A percentile compares a stretch with the other conserved stretches of the same genome.
phyloP scores from a whole-genome alignment of 441 rosid species.

The Arabidopsis lyrata region DNA sequence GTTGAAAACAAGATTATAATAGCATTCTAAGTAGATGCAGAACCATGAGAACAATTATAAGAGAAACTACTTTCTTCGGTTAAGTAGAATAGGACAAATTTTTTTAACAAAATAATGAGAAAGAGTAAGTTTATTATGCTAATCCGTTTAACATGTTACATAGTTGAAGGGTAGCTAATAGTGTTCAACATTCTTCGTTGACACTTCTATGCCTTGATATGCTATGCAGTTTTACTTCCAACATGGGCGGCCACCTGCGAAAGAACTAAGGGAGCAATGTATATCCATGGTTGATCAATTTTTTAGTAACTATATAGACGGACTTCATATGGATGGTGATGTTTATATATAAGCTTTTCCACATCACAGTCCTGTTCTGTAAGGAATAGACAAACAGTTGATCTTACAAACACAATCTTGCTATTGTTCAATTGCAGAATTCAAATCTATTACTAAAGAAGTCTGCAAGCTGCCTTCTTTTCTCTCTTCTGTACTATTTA shows the following conservation, averaged over 20 bases:
- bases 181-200: slow-evolving; percentile 5
- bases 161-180: slow-evolving; percentile 18
- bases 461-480: slow-evolving; percentile 74
- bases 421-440: slow-evolving; percentile 56
- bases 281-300: slow-evolving; percentile 53
- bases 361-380: slow-evolving; percentile 3
- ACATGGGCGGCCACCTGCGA: slow-evolving; percentile 65
- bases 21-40: not conserved
- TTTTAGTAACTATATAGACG: slow-evolving; percentile 57
- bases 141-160: not conserved
- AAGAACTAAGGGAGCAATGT: slow-evolving; percentile 59
- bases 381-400: slow-evolving; percentile 9
- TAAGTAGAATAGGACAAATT: not conserved
- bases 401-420: slow-evolving; percentile 26
- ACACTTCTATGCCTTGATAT: slow-evolving; percentile 23
- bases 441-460: slow-evolving; percentile 64
- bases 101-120: not conserved
- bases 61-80: slow-evolving; percentile 6
- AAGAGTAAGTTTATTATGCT: not conserved
- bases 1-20: not conserved
- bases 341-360: slow-evolving; percentile 15
- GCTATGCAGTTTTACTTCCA: slow-evolving; percentile 66
- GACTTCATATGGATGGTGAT: slow-evolving; percentile 64
- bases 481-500: slow-evolving; percentile 62
- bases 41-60: not conserved